Percentiles rank a stretch among this genome's conserved stretches.
Evolutionary conservation across 2,329 filamentous ascomycete genomes (phyloP).

Genomic region (Paecilomyces formosus): DNA sequence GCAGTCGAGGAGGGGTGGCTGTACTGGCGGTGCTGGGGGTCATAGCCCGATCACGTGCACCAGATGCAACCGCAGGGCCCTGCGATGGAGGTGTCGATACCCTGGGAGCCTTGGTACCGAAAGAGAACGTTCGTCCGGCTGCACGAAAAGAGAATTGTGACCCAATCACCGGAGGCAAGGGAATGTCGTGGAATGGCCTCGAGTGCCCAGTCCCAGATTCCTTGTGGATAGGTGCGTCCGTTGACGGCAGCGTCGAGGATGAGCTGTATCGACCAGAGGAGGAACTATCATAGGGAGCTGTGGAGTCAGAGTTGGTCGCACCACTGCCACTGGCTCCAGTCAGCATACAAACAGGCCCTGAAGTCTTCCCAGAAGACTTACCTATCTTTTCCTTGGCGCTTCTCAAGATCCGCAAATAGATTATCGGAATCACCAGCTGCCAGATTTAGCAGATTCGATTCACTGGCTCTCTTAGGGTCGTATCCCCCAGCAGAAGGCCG

Average conservation of each 20-base stretch:
- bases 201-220: conserved; percentile 26
- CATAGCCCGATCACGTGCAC: conserved; percentile 39
- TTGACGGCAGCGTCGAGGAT: conserved; percentile 49
- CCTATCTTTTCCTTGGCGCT: conserved; percentile 26
- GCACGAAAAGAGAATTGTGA: conserved; percentile 32
- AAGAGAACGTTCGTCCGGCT: conserved; percentile 47
- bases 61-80: conserved; percentile 8
- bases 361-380: conserved; percentile 11
- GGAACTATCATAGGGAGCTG: conserved; percentile 38
- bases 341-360: conserved; percentile 11
- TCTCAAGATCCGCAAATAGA: conserved; percentile 29
- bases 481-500: conserved; percentile 37
- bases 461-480: conserved; percentile 27
- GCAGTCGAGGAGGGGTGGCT: conserved; percentile 44
- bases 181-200: conserved; percentile 33
- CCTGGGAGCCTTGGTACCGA: conserved; percentile 33
- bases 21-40: conserved; percentile 46
- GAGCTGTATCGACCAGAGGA: conserved; percentile 48
- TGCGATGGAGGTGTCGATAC: conserved; percentile 17
- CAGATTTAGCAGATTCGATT: conserved; percentile 27
- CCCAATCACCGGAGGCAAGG: conserved; percentile 33
- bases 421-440: conserved; percentile 31
- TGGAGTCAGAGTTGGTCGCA: conserved; percentile 41
- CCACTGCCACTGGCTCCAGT: conserved; percentile 39
- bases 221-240: conserved; percentile 38